These are phyloP conservation scores for Olyra latifolia DNA, from an alignment of 176 grass and related monocot species.

Conservation along the genomic window DNA sequence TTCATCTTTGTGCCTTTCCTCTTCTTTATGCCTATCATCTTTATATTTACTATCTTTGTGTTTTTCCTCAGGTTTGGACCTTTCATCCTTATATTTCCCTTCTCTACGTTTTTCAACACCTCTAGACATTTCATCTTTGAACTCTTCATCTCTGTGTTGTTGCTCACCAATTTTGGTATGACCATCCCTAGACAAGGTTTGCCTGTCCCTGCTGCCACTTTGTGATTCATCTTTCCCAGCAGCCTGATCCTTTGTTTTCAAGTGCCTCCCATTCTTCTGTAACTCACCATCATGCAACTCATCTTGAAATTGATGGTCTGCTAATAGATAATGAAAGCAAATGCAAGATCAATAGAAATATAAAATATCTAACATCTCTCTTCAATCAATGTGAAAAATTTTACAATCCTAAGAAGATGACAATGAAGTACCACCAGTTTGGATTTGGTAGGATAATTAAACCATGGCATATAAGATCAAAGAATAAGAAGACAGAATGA, in stretches of 20 bases:
- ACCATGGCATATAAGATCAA: background rate
- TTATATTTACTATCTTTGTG: conserved; percentile 17
- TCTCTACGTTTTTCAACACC: conserved; percentile 3
- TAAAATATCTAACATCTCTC: background rate
- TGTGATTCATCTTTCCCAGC: conserved; percentile 40
- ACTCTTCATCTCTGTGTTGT: conserved; percentile 21
- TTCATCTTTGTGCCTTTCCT: conserved; percentile 33
- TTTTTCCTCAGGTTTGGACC: conserved; percentile 1
- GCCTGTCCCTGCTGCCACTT: conserved; percentile 12
- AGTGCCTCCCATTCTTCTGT: conserved; percentile 31
- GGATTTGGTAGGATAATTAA: background rate
- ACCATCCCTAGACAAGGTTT: conserved; percentile 14
- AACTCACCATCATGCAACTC: conserved; percentile 28
- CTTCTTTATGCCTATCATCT: conserved; percentile 24
- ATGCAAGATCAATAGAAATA: background rate
- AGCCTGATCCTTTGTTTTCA: conserved; percentile 20
- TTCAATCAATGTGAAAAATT: background rate
- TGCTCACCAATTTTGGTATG: conserved; percentile 17
- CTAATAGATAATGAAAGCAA: conserved; percentile 13
- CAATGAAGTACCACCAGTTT: background rate
- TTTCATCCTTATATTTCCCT: conserved; percentile 27
- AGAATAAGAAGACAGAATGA: background rate
- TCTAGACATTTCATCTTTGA: conserved; percentile 22
- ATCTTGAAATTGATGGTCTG: conserved; percentile 28
- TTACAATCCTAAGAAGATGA: background rate